Base-by-base conservation (phyloP, 306 rosid species). In the Acacia crassicarpa region DNA sequence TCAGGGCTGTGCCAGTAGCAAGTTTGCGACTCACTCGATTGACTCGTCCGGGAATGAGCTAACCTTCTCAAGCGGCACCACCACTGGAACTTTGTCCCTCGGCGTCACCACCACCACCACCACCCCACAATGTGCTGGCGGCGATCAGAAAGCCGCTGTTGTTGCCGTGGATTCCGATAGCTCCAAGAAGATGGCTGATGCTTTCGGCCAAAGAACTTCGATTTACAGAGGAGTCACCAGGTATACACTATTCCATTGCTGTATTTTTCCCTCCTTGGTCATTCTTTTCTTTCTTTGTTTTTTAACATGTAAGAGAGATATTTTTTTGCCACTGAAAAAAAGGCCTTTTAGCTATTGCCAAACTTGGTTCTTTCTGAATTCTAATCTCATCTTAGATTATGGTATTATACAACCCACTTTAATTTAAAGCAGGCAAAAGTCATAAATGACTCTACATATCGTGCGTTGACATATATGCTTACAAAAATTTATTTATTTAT, bases 191-290 rank as follows among this genome's bases (percentile, higher is more conserved):
- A 74, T 87, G 4, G 83, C 88, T 9, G 93, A 91, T 46, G 85
- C 90, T 17, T 89, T 86, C 66, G 93, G 94, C 49, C 98, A 90
- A 74, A 72, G 97, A 85, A 93, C 97, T 79, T 95, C 99, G 0
- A 89, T 88, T 27, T 95, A 91, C 91, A 83, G 98, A 89, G 99
- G 99, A 0, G 97, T 95, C 61, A 93, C 99, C 5, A 91, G 93
- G 99, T 93, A 91, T 75, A 95, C 91, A 78, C 15, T 15, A 32
- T 20, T 69, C 65, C 23, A 14, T 20, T 78, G 30, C 44, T 30
- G 32, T 30, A 30, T 30, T 30, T 30, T 30, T 30, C 1, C 32
- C 1, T 2, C 59, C 13, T 19, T 2, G 2, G 16, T 22, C 4
- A 35, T 33, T 77, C 35, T 56, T 30, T 43, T 77, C 43, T 56